Conservation (phyloP, 768 basidiomycete species). For the Auriscalpium microsporum region DNA sequence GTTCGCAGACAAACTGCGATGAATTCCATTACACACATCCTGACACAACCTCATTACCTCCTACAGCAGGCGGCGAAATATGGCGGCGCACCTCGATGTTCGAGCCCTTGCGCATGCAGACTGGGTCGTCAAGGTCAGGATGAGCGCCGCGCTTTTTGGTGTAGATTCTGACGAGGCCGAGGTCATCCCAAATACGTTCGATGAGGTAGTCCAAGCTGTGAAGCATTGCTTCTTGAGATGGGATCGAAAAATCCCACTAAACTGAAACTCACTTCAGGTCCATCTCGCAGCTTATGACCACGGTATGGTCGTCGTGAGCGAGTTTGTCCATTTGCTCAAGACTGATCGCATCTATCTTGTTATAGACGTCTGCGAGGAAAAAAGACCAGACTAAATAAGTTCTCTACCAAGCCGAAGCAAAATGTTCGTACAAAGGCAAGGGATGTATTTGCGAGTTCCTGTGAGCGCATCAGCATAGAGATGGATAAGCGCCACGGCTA, state of each 20-base stretch:
- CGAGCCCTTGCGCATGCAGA: constrained; percentile 84
- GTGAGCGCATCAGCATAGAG: constrained; percentile 1
- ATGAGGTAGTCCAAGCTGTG: constrained; percentile 63
- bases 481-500: not conserved
- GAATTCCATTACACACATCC: constrained; percentile 90
- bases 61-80: not conserved
- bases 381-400: not conserved
- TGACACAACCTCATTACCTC: constrained; percentile 18
- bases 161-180: constrained; percentile 84
- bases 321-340: constrained; percentile 77
- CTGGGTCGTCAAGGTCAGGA: constrained; percentile 86
- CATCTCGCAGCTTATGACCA: constrained; percentile 97
- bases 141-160: constrained; percentile 96
- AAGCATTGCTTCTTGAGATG: not conserved
- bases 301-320: constrained; percentile 70
- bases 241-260: not conserved
- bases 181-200: constrained; percentile 71
- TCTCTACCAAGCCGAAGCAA: constrained; percentile 1
- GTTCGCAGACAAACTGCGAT: constrained; percentile 80
- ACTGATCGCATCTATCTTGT: constrained; percentile 90
- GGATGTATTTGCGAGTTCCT: constrained; percentile 93
- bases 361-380: constrained; percentile 68
- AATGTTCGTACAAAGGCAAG: constrained; percentile 67
- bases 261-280: constrained; percentile 61
- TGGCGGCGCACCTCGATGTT: constrained; percentile 66